Evolutionary conservation across 2,329 filamentous ascomycete genomes (phyloP).

Genomic region (Colletotrichum abscissum): DNA sequence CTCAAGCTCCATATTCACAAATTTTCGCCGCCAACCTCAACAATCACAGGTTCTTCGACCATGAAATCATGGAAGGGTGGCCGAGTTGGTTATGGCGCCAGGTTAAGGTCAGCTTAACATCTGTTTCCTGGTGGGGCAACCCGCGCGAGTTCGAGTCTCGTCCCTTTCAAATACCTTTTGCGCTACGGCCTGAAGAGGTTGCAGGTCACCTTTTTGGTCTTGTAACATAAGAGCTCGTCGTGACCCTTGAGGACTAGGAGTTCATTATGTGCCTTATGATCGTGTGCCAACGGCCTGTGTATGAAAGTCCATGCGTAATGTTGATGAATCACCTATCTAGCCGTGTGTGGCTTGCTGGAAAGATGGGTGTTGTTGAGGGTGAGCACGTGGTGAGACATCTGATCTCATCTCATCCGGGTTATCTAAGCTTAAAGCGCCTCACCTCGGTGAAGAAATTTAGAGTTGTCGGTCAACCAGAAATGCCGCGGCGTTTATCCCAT

Average conservation of each 20-base stretch:
- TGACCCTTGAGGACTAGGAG: background rate
- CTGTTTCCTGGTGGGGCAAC: conserved; percentile 18
- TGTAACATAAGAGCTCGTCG: background rate
- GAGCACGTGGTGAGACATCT: background rate
- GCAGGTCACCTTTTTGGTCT: background rate
- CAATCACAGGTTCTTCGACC: background rate
- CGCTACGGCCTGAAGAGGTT: accelerated
- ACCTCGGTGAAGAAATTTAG: conserved; percentile 10
- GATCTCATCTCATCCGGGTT: background rate
- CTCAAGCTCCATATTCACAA: background rate
- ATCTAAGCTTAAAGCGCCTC: background rate
- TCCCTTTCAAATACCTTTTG: background rate
- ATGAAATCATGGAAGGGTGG: background rate
- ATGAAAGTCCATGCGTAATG: background rate
- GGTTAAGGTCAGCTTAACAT: conserved; percentile 19
- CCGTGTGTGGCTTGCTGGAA: background rate
- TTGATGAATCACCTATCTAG: background rate
- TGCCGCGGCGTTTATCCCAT: background rate
- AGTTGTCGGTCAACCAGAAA: conserved; percentile 15
- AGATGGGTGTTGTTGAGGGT: background rate
- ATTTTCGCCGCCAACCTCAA: accelerated
- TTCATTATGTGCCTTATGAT: background rate
- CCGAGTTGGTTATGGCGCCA: conserved; percentile 20
- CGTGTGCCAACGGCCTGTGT: background rate
- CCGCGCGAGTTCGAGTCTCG: conserved; percentile 18